A percentile compares a stretch with the other conserved stretches of the same genome.
Evolutionary conservation across 345 rosid genomes (phyloP).

Genomic region (Populus euphratica): DNA sequence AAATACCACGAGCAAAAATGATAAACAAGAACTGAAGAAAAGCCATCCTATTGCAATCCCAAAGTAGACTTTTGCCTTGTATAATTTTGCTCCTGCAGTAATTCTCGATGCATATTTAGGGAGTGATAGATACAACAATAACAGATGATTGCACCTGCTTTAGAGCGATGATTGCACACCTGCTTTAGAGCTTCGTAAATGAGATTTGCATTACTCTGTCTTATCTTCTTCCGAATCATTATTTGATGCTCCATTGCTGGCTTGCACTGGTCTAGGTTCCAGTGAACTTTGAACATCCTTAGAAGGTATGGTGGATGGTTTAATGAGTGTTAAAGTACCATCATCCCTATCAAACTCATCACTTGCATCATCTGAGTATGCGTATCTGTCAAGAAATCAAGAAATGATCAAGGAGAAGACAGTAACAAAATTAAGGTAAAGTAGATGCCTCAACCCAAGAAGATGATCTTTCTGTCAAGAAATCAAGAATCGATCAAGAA

Average conservation of each 20-base stretch:
- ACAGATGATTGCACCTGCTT: constrained; percentile 1
- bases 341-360: constrained; percentile 82
- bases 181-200: neutral
- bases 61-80: neutral
- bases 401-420: neutral
- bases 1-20: neutral
- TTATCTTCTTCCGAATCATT: constrained; percentile 78
- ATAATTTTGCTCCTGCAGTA: neutral
- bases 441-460: neutral
- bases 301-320: constrained; percentile 54
- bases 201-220: constrained; percentile 42
- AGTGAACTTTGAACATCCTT: constrained; percentile 44
- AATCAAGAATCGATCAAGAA: neutral
- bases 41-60: neutral
- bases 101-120: neutral
- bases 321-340: constrained; percentile 64
- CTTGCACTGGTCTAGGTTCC: constrained; percentile 45
- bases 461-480: constrained; percentile 19
- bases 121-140: constrained; percentile 11
- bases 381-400: constrained; percentile 49
- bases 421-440: neutral
- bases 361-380: constrained; percentile 59
- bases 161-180: no score
- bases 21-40: neutral
- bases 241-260: constrained; percentile 31